Percentiles rank a stretch among this genome's conserved stretches.
Conservation (phyloP, 257 asterid species). For the Vinca minor region DNA sequence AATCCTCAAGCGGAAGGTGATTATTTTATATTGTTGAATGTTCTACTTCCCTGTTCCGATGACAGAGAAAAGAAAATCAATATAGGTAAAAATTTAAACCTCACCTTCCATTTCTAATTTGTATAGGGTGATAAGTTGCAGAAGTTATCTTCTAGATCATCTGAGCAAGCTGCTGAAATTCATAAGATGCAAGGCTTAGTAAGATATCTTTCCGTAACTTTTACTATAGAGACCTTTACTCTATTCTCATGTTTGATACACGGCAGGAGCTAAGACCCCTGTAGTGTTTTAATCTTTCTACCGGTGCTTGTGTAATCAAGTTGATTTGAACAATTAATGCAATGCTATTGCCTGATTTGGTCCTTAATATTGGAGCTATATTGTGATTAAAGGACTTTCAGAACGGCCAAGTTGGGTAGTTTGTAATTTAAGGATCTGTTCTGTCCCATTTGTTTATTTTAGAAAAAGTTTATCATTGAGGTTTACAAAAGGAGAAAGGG, state of each 20-base stretch:
- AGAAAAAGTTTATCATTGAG: background rate
- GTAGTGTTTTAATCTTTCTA: background rate
- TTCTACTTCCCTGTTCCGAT: background rate
- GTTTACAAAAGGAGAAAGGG: background rate
- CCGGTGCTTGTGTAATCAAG: background rate
- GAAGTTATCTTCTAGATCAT: constrained; percentile 47
- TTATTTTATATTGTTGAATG: constrained; percentile 2
- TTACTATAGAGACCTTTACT: too few relatives aligned
- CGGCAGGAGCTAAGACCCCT: background rate
- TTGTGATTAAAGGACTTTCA: too few relatives aligned
- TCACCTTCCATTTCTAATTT: constrained; percentile 8
- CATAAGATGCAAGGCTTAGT: constrained; percentile 65
- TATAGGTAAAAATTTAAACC: constrained; percentile 3
- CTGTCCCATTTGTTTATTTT: too few relatives aligned
- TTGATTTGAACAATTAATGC: too few relatives aligned
- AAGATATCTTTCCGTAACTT: constrained; percentile 21
- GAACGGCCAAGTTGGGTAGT: too few relatives aligned
- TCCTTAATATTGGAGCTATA: too few relatives aligned
- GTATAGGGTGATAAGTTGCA: constrained; percentile 66
- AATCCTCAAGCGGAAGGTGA: constrained; percentile 67
- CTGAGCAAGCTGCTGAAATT: constrained; percentile 60
- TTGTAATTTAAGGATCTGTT: too few relatives aligned
- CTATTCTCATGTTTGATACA: background rate
- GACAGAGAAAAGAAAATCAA: background rate
- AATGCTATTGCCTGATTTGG: too few relatives aligned